Evolutionary conservation across 192 early-diverging fungal species (phyloP), one percentile per base, ranked within the genome.

Genomic region (Backusella luteola): DNA sequence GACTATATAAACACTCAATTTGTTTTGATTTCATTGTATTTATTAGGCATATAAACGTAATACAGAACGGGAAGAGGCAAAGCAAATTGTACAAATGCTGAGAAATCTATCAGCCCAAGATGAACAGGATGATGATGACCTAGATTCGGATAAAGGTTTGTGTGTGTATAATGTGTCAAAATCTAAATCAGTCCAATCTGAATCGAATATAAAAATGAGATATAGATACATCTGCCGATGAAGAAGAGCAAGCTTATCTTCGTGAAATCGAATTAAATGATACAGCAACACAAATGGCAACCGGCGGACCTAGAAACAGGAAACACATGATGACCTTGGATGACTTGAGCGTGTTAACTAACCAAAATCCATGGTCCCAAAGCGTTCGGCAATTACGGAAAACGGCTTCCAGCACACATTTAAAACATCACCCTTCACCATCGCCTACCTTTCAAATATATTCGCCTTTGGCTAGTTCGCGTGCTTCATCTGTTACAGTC

Each of bases 241-340:
- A 29, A 32, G 81, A 83, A 66, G 81, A 83, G 46, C 46, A 75
- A 71, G 78, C 74, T 19, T 83, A 83, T 77, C 66, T 83, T 21
- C 32, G 39, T n/a, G 76, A 81, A 34, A 69, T 81, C 34, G 67
- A 81, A 41, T 23, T 41, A 74, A 63, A 63, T 59, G 53, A 59
- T 2, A 32, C 32, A 32, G 32, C 32, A 15, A 52, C 15, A n/a
- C 46, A 17, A 52, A 52, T 53, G 53, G 21, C n/a, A 63, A 63
- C 7, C 12, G 23, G 56, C 56, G 56, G 56, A 63, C 56, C 56
- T 63, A 63, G 56, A 63, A 23, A 41, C n/a, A 69, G 23, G 14
- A 36, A 38, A 14, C 39, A 41, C 68, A 34, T 69, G 35, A 23
- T 49, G 46, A 6, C 35, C 68, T 21, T 69, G 21, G n/a, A 69